Percentiles rank a stretch among this genome's conserved stretches.
These are phyloP conservation scores for Lactarius sp. DNA, from an alignment of 768 basidiomycete species.

Conservation along the genomic window DNA sequence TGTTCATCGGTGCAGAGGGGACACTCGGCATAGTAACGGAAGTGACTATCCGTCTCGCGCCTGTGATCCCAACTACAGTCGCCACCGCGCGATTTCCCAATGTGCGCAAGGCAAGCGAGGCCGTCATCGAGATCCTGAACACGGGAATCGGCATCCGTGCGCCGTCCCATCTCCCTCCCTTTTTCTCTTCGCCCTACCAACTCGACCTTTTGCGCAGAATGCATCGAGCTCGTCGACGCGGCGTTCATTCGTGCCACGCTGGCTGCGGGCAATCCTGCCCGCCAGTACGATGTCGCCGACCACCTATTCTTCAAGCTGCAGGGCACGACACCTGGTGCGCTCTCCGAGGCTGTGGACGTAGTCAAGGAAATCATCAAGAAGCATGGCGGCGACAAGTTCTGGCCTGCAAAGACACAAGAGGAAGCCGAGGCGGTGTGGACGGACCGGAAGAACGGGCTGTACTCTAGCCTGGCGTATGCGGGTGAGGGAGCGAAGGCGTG, in stretches of 20 bases:
- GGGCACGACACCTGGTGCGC: constrained; percentile 53
- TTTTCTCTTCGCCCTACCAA: background rate
- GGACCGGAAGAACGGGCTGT: constrained; percentile 63
- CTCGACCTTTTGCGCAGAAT: constrained; percentile 44
- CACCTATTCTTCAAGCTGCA: constrained; percentile 87
- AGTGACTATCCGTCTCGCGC: constrained; percentile 78
- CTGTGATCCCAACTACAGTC: constrained; percentile 75
- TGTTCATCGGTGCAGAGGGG: constrained; percentile 81
- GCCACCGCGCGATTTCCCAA: constrained; percentile 79
- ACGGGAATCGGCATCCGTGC: constrained; percentile 71
- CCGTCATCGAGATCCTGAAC: constrained; percentile 67
- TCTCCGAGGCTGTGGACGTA: constrained; percentile 57
- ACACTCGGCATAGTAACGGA: constrained; percentile 89
- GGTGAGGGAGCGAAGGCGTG: constrained; percentile 54
- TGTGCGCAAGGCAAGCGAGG: constrained; percentile 67
- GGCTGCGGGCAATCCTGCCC: constrained; percentile 42
- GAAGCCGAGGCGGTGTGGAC: constrained; percentile 74
- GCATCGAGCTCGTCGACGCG: constrained; percentile 78
- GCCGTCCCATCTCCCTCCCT: constrained; percentile 28
- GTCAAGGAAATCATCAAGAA: constrained; percentile 54
- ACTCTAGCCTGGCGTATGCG: constrained; percentile 47
- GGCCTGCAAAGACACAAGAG: constrained; percentile 54
- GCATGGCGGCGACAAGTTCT: constrained; percentile 64
- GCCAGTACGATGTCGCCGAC: constrained; percentile 37
- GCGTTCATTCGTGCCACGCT: constrained; percentile 62